phyloP scores from a whole-genome alignment of 2,329 filamentous ascomycete species.

The Teratosphaeria viscida region DNA sequence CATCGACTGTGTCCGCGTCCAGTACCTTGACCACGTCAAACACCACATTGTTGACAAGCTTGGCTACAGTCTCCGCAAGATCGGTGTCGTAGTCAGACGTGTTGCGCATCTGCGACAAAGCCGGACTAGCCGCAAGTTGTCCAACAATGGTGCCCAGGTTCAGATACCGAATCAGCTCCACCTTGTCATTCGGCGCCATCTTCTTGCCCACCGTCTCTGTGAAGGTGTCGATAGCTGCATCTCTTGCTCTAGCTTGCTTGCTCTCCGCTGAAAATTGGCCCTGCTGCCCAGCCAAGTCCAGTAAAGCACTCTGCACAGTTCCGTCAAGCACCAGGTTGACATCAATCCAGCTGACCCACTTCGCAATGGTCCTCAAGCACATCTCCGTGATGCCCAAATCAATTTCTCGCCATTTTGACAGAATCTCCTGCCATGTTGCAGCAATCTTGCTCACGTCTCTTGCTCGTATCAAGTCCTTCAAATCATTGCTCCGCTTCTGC shows the following conservation, averaged over 20 bases:
- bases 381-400: conserved; percentile 69
- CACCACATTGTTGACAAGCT: conserved; percentile 83
- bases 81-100: conserved; percentile 90
- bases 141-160: conserved; percentile 77
- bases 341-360: conserved; percentile 98
- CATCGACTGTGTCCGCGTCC: conserved; percentile 55
- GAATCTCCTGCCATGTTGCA: conserved; percentile 81
- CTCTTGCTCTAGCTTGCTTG: conserved; percentile 62
- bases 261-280: conserved; percentile 49
- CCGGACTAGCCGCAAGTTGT: conserved; percentile 74
- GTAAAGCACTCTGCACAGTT: conserved; percentile 71
- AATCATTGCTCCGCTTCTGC: conserved; percentile 71
- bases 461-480: conserved; percentile 82
- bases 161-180: conserved; percentile 83
- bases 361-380: conserved; percentile 82
- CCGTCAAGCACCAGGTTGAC: conserved; percentile 88
- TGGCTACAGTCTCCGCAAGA: conserved; percentile 86
- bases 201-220: conserved; percentile 97
- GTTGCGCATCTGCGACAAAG: conserved; percentile 65
- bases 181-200: conserved; percentile 89
- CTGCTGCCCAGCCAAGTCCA: conserved; percentile 73
- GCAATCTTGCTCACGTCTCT: conserved; percentile 85
- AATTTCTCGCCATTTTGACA: conserved; percentile 61
- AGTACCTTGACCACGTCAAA: conserved; percentile 79
- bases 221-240: conserved; percentile 87